phyloP scores from a whole-genome alignment of 2,329 filamentous ascomycete genomes.

The Calonectria hongkongensis region DNA sequence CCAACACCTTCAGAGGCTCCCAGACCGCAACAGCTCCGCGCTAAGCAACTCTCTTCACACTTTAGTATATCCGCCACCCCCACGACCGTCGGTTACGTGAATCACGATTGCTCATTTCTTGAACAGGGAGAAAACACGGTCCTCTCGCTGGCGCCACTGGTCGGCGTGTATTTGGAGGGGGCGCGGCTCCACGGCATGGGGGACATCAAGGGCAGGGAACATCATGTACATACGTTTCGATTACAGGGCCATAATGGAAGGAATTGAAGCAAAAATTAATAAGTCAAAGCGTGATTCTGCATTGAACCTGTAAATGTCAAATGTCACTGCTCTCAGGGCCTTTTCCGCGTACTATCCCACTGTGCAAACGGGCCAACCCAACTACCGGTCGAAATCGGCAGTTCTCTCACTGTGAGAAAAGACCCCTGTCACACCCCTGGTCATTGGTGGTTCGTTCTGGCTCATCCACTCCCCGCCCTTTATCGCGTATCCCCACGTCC shows the following conservation, averaged over 20 bases:
- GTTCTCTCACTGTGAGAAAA: slow-evolving; percentile 12
- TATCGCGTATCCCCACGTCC: slow-evolving; percentile 6
- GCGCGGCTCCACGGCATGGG: neutral
- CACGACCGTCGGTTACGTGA: neutral
- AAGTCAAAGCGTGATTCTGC: neutral
- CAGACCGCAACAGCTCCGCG: neutral
- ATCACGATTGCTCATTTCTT: neutral
- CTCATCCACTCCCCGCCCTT: neutral
- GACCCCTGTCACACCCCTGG: slow-evolving; percentile 8
- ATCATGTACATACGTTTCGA: neutral
- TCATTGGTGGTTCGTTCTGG: neutral
- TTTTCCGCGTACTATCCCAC: neutral
- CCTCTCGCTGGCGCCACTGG: neutral
- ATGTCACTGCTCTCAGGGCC: neutral
- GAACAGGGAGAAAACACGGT: slow-evolving; percentile 11
- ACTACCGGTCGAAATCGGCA: neutral
- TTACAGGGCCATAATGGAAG: neutral
- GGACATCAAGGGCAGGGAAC: neutral
- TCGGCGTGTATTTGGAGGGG: neutral
- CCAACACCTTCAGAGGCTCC: neutral
- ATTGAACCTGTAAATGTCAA: neutral
- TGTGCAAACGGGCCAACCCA: neutral
- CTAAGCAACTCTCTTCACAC: neutral
- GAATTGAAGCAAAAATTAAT: neutral
- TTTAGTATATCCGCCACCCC: slow-evolving; percentile 4